Evolutionary conservation across 179 eudicot species (phyloP).

Genomic region (Carnegiea gigantea): DNA sequence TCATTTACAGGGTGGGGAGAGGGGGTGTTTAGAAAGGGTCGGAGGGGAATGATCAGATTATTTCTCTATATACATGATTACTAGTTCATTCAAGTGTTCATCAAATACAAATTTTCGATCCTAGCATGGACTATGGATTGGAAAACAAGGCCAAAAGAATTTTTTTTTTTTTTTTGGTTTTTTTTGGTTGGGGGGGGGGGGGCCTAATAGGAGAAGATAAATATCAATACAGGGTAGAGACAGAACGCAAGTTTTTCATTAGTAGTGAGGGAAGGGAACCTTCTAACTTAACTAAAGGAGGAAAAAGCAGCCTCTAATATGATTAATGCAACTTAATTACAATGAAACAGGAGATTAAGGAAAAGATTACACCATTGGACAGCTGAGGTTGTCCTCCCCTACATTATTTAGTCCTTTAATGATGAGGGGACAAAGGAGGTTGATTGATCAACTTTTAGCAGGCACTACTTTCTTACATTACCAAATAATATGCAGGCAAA

Average conservation of each 20-base stretch:
- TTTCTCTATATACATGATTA: background rate
- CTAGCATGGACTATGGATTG: background rate
- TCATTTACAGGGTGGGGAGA: too few relatives aligned
- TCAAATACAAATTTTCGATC: background rate
- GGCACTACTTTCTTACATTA: conserved; percentile 5
- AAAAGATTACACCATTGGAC: too few relatives aligned
- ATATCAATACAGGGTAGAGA: background rate
- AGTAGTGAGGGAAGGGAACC: background rate
- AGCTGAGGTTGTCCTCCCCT: too few relatives aligned
- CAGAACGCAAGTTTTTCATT: background rate
- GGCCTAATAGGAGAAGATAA: background rate
- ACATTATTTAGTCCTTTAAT: background rate
- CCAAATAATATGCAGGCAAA: background rate
- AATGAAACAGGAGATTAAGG: background rate
- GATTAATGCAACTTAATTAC: background rate
- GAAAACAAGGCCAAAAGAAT: background rate
- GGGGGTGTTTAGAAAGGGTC: background rate
- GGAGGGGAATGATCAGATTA: background rate
- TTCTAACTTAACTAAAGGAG: background rate
- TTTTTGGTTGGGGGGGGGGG: too few relatives aligned
- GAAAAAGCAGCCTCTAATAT: background rate
- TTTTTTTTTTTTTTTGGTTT: too few relatives aligned
- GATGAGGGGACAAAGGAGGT: background rate
- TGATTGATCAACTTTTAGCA: conserved; percentile 14
- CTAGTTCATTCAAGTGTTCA: background rate